These are phyloP conservation scores for Pochonia chlamydosporia DNA, from an alignment of 2,329 filamentous ascomycete species.

Conservation along the genomic window DNA sequence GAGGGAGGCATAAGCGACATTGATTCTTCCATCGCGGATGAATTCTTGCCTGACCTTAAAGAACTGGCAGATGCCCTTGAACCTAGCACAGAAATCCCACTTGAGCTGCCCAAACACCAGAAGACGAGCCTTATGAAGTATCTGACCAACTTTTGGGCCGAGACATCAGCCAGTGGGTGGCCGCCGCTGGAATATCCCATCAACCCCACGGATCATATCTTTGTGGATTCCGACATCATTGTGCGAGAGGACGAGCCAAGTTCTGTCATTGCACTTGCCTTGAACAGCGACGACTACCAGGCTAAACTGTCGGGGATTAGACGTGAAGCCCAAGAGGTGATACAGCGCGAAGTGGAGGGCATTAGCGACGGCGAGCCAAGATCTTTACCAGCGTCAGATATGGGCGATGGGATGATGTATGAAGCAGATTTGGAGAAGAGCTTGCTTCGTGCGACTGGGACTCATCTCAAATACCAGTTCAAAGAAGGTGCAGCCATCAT, in stretches of 20 bases:
- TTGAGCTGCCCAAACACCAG: slow-evolving; percentile 86
- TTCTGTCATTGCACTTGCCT: slow-evolving; percentile 87
- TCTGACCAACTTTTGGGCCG: slow-evolving; percentile 96
- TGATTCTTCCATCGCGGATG: slow-evolving; percentile 63
- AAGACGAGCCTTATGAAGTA: slow-evolving; percentile 93
- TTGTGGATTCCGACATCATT: slow-evolving; percentile 94
- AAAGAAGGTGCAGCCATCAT: slow-evolving; percentile 89
- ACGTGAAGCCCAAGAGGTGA: slow-evolving; percentile 38
- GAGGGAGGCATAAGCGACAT: slow-evolving; percentile 65
- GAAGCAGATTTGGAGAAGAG: slow-evolving; percentile 80
- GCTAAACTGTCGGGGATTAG: slow-evolving; percentile 69
- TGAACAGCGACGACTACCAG: slow-evolving; percentile 83
- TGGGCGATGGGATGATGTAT: slow-evolving; percentile 36
- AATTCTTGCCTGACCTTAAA: slow-evolving; percentile 58
- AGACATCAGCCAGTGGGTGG: slow-evolving; percentile 94
- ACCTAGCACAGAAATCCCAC: slow-evolving; percentile 51
- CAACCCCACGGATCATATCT: slow-evolving; percentile 83
- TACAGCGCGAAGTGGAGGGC: slow-evolving; percentile 30
- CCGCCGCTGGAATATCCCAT: slow-evolving; percentile 87
- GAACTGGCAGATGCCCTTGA: slow-evolving; percentile 59
- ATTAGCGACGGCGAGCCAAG: slow-evolving; percentile 22
- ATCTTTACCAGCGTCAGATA: slow-evolving; percentile 28
- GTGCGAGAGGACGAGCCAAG: slow-evolving; percentile 96
- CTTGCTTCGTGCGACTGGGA: slow-evolving; percentile 76
- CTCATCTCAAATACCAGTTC: slow-evolving; percentile 94